phyloP scores from a whole-genome alignment of 768 basidiomycete species.

The Suillus subluteus region DNA sequence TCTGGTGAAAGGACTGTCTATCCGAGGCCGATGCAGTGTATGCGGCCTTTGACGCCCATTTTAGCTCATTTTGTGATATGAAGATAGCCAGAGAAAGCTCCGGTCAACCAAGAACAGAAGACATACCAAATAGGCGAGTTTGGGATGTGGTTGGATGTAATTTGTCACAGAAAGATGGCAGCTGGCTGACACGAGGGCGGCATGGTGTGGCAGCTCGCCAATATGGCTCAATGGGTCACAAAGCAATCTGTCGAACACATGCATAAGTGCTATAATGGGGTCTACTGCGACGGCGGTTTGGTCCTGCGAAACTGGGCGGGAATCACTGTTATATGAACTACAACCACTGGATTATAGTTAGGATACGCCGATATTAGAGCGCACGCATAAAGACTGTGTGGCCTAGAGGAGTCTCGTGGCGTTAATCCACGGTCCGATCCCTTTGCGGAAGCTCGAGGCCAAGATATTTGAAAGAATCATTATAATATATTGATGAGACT shows the following conservation, averaged over 20 bases:
- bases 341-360: background rate
- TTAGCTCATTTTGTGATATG: background rate
- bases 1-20: background rate
- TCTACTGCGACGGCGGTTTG: conserved; percentile 7
- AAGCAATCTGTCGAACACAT: background rate
- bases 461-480: background rate
- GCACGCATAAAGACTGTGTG: background rate
- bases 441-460: background rate
- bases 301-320: background rate
- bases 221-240: background rate
- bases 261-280: background rate
- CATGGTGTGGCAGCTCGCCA: background rate
- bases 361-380: background rate
- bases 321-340: conserved; percentile 4
- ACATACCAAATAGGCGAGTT: background rate
- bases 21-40: background rate
- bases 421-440: background rate
- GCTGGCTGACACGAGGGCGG: conserved; percentile 8
- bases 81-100: background rate
- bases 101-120: conserved; percentile 2
- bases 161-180: conserved; percentile 5
- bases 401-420: background rate
- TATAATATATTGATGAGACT: background rate
- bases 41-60: conserved; percentile 8
- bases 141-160: background rate